A percentile compares a stretch with the other conserved stretches of the same genome.
phyloP scores from a whole-genome alignment of 2,329 filamentous ascomycete species.

The Ophiostoma sp. region DNA sequence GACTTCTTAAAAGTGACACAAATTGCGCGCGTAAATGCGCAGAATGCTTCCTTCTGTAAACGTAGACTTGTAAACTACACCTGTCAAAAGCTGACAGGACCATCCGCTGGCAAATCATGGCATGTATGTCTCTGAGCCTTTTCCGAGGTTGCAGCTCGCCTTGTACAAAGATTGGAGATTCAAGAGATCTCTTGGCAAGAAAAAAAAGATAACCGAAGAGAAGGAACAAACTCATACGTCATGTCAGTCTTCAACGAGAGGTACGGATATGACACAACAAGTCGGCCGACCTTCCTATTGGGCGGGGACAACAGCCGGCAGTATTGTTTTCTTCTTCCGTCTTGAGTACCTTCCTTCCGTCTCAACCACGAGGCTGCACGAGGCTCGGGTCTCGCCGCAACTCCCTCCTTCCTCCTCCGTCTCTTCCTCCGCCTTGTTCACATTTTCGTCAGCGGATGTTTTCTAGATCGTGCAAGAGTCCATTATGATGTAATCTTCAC shows the following conservation, averaged over 20 bases:
- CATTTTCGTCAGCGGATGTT: neutral
- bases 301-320: no score
- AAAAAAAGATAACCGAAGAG: neutral
- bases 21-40: neutral
- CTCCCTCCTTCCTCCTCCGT: neutral
- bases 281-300: no score
- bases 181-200: neutral
- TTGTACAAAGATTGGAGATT: neutral
- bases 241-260: no score
- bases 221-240: neutral
- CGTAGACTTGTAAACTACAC: neutral
- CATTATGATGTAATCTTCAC: neutral
- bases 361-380: no score
- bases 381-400: neutral
- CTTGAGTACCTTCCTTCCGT: no score
- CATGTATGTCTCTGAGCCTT: neutral
- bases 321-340: no score
- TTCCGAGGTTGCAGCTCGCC: neutral
- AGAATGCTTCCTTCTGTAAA: neutral
- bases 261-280: no score
- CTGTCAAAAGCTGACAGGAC: neutral
- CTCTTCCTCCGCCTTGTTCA: neutral
- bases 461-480: neutral
- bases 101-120: neutral
- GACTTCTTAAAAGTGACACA: neutral